Percentiles rank a stretch among this genome's conserved stretches.
Evolutionary conservation across 805 yeast genomes (phyloP).

Genomic region (Saturnispora besseyi): DNA sequence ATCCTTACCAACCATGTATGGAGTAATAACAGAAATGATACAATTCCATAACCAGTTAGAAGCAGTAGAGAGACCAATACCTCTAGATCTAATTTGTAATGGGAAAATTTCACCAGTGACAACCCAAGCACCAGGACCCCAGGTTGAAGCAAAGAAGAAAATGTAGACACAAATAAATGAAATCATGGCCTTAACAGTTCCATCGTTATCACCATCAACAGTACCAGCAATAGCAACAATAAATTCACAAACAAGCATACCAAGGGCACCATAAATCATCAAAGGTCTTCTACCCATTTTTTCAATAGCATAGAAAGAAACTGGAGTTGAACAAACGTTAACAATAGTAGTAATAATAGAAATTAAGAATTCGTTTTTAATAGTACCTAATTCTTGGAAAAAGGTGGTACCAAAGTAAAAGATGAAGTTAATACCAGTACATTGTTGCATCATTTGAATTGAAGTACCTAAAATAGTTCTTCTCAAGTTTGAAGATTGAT

Average conservation of each 20-base stretch:
- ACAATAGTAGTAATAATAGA: slow-evolving; percentile 46
- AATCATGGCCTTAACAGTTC: slow-evolving; percentile 28
- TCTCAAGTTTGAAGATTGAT: slow-evolving; percentile 32
- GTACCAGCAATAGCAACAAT: slow-evolving; percentile 42
- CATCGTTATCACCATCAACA: slow-evolving; percentile 21
- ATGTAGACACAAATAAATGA: slow-evolving; percentile 51
- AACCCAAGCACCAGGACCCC: slow-evolving; percentile 82
- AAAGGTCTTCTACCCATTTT: slow-evolving; percentile 49
- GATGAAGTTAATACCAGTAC: slow-evolving; percentile 69
- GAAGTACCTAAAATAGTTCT: slow-evolving; percentile 37
- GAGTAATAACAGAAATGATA: slow-evolving; percentile 68
- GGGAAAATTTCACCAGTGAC: slow-evolving; percentile 56
- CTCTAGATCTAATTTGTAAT: slow-evolving; percentile 65
- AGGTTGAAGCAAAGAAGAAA: slow-evolving; percentile 69
- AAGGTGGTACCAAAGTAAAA: slow-evolving; percentile 68
- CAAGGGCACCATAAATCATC: slow-evolving; percentile 39
- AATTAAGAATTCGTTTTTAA: slow-evolving; percentile 40
- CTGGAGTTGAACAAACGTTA: slow-evolving; percentile 42
- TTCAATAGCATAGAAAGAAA: slow-evolving; percentile 49
- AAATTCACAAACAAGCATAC: slow-evolving; percentile 46
- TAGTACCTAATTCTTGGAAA: slow-evolving; percentile 44
- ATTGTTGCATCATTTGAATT: slow-evolving; percentile 53
- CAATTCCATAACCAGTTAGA: slow-evolving; percentile 78
- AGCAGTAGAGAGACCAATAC: slow-evolving; percentile 61
- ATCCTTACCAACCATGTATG: slow-evolving; percentile 60